Evolutionary conservation across 2,329 filamentous ascomycete species (phyloP).

Genomic region (Graphilbum sp.): DNA sequence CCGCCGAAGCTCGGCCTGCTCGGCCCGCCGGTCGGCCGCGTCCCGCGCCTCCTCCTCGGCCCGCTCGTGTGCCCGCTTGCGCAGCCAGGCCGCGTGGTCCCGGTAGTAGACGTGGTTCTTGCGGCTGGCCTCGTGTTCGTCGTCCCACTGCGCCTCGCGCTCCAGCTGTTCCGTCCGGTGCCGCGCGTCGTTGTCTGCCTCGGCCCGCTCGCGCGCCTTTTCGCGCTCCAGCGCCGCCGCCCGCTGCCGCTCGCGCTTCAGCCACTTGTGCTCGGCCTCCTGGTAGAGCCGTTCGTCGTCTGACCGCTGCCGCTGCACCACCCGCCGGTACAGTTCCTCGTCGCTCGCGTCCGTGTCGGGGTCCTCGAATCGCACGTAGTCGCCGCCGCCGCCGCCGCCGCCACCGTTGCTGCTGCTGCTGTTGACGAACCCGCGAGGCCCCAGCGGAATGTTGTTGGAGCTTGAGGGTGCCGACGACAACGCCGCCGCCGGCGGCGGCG

Average conservation of each 20-base stretch:
- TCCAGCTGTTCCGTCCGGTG: slow-evolving; percentile 55
- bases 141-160: slow-evolving; percentile 59
- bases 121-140: slow-evolving; percentile 61
- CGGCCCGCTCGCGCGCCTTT: slow-evolving; percentile 60
- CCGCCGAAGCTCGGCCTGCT: slow-evolving; percentile 57
- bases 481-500: too few species aligned
- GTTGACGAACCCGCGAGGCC: slow-evolving; percentile 48
- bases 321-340: slow-evolving; percentile 62
- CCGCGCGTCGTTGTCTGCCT: slow-evolving; percentile 47
- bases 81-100: slow-evolving; percentile 70
- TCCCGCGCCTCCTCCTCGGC: slow-evolving; percentile 61
- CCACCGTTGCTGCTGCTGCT: slow-evolving; percentile 40
- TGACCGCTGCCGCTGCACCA: slow-evolving; percentile 51
- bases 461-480: too few species aligned
- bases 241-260: slow-evolving; percentile 71
- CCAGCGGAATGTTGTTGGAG: slow-evolving; percentile 61
- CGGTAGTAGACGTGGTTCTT: slow-evolving; percentile 72
- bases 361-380: slow-evolving; percentile 24
- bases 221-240: slow-evolving; percentile 78
- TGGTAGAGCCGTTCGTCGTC: slow-evolving; percentile 69
- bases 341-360: slow-evolving; percentile 81
- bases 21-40: slow-evolving; percentile 63
- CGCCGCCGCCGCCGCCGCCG: slow-evolving; percentile 45
- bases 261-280: slow-evolving; percentile 79
- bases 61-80: slow-evolving; percentile 60